Conservation (phyloP, 164 flowering plant genomes). For the Liquidambar formosana region DNA sequence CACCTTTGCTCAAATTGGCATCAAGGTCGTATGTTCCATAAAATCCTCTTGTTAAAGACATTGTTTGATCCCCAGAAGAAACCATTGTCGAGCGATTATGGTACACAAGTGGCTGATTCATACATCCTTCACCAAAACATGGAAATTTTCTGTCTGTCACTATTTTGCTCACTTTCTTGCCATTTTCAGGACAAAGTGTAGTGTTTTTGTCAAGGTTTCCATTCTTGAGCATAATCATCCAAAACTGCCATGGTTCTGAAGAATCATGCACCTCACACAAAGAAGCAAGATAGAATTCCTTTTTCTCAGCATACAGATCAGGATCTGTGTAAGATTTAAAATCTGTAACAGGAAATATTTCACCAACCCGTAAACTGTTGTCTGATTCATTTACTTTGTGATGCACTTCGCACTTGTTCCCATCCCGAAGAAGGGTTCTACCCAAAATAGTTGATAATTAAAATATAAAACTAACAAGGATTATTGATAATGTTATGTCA, state of each 20-base stretch:
- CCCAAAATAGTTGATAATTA: slow-evolving; percentile 26
- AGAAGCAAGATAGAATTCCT: slow-evolving; percentile 31
- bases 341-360: slow-evolving; percentile 18
- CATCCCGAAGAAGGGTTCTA: slow-evolving; percentile 6
- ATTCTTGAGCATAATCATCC: slow-evolving; percentile 44
- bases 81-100: slow-evolving; percentile 21
- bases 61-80: not conserved
- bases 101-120: slow-evolving; percentile 33
- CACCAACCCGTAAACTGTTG: slow-evolving; percentile 25
- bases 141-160: slow-evolving; percentile 28
- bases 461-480: not conserved
- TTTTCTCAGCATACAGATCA: slow-evolving; percentile 31
- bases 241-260: slow-evolving; percentile 35
- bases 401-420: slow-evolving; percentile 18
- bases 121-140: slow-evolving; percentile 39
- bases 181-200: slow-evolving; percentile 36
- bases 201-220: slow-evolving; percentile 39
- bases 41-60: slow-evolving; percentile 20
- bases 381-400: slow-evolving; percentile 28
- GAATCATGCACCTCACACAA: slow-evolving; percentile 24
- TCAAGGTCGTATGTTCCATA: slow-evolving; percentile 29
- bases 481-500: too few relatives aligned
- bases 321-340: slow-evolving; percentile 21
- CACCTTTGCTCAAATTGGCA: slow-evolving; percentile 15
- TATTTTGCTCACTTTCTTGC: slow-evolving; percentile 24